Percentiles rank a stretch among this genome's conserved stretches.
phyloP scores from a whole-genome alignment of 148 eudicot species.

The Rhododendron vialii region DNA sequence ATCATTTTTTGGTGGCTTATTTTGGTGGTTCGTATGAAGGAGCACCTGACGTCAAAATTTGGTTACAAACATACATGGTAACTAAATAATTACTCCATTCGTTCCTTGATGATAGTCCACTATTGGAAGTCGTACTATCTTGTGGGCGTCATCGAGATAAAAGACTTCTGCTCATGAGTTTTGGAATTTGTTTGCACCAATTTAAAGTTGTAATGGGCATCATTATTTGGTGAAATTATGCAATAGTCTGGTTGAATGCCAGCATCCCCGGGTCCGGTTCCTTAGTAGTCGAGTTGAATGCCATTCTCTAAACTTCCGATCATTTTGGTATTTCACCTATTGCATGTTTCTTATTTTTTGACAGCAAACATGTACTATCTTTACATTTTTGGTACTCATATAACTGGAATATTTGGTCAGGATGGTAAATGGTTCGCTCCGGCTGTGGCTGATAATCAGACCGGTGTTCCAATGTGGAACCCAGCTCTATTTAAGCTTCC shows the following conservation, averaged over 20 bases:
- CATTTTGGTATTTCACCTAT: background rate
- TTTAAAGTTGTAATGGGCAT: background rate
- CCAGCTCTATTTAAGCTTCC: conserved; percentile 77
- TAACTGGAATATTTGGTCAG: conserved; percentile 28
- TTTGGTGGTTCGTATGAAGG: conserved; percentile 87
- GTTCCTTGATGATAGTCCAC: background rate
- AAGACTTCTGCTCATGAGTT: background rate
- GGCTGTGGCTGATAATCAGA: conserved; percentile 57
- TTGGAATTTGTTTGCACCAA: background rate
- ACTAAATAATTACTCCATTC: background rate
- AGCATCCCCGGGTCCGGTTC: background rate
- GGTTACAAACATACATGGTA: conserved; percentile 84
- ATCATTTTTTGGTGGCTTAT: conserved; percentile 79
- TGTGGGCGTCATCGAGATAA: background rate
- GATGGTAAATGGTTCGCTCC: conserved; percentile 81
- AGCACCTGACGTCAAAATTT: conserved; percentile 84
- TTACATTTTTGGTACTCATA: background rate
- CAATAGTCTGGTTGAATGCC: too few species aligned
- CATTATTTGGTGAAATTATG: background rate
- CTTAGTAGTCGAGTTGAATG: background rate
- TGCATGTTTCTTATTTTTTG: background rate
- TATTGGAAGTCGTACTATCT: background rate
- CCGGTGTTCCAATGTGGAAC: conserved; percentile 87
- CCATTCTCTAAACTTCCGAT: background rate
- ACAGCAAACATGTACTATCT: background rate